phyloP scores from a whole-genome alignment of 73 alveolate genomes.

The Paramecium sexaurelia region DNA sequence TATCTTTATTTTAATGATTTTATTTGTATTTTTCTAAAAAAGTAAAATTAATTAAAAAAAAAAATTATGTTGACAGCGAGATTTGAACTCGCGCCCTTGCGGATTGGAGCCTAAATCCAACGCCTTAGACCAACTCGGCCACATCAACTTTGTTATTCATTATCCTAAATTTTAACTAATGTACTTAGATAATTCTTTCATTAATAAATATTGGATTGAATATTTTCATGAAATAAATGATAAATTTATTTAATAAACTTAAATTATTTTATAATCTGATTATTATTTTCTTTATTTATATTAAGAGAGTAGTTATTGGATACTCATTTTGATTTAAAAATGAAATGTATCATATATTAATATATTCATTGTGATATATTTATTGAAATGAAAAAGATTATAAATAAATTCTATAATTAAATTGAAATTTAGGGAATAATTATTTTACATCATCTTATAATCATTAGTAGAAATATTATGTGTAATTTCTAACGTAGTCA shows the following conservation, averaged over 20 bases:
- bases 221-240: background rate
- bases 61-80: conserved; percentile 64
- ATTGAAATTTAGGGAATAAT: background rate
- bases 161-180: background rate
- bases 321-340: too few species aligned
- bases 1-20: background rate
- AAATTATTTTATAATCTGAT: too few species aligned
- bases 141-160: conserved; percentile 54
- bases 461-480: conserved; percentile 54
- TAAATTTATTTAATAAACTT: too few species aligned
- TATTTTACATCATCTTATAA: background rate
- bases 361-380: too few species aligned
- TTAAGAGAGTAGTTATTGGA: too few species aligned
- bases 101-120: conserved; percentile 66
- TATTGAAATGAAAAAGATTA: too few species aligned
- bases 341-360: too few species aligned
- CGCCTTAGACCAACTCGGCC: conserved; percentile 69
- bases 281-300: too few species aligned
- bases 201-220: background rate
- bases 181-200: background rate
- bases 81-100: conserved; percentile 67
- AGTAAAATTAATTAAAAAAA: background rate
- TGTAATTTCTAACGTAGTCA: conserved; percentile 42
- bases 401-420: too few species aligned
- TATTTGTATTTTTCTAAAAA: background rate